Base-by-base conservation (phyloP, 768 basidiomycete genomes). In the Piloderma croceum region DNA sequence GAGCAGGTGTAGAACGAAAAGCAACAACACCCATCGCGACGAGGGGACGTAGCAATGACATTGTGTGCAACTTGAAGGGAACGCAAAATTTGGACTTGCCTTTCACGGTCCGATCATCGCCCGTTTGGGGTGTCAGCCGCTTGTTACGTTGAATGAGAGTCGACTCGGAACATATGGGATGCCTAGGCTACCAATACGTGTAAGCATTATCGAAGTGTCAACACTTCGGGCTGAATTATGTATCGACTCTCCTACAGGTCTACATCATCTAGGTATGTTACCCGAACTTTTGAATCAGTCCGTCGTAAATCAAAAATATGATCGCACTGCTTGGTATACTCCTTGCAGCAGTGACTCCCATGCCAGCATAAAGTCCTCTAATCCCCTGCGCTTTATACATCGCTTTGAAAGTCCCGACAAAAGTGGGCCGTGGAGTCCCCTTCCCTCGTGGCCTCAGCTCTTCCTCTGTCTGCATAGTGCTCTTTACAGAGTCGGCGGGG, bases 401-500 rank as follows among this genome's bases (percentile, higher is more conserved):
- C 42, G 76, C 77, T 49, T 64, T 68, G 23, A 77, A 79, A 15
- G 78, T 85, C 38, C 72, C 62, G 31, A 70, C 54, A 58, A 84
- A 82, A 10, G 76, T 69, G 19, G 72, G 44, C 47, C 61, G 61
- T 11, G 59, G 50, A 41, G 58, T 50, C 25, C 60, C 39, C 34
- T 45, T 37, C 49, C 35, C 36, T 17, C 32, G 46, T 25, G 79
- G 77, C 7, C 81, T 71, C 38, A 91, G 70, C 58, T 91, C 88
- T 42, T 85, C 85, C 53, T 81, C 81, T 1, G 92, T 96, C 67
- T 94, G 91, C 58, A 93, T 86, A 33, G 85, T 79, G 44, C 83
- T 87, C 66, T 94, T 93, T 51, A 94, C 77, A 21, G 83, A 83
- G 63, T 94, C 91, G 4, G 87, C 90, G 0, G 94, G 94, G 70